These are phyloP conservation scores for Pseudogymnoascus sp. DNA, from an alignment of 2,329 filamentous ascomycete species.

Conservation along the genomic window DNA sequence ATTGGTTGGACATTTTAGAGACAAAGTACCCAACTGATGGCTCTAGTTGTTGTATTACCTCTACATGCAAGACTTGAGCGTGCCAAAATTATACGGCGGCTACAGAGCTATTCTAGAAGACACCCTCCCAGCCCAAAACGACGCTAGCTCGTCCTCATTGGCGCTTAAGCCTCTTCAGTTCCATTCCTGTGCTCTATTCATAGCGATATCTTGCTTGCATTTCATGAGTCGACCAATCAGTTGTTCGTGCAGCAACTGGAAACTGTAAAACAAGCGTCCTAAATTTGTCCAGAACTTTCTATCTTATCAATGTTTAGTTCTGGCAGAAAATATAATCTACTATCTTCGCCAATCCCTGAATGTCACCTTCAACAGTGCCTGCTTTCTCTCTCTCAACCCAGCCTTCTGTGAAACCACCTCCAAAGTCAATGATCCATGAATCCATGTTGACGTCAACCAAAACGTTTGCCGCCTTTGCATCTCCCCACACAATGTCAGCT, in stretches of 20 bases:
- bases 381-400: constrained; percentile 18
- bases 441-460: constrained; percentile 18
- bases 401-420: constrained; percentile 18
- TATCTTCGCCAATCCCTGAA: constrained; percentile 17
- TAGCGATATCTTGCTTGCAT: neutral
- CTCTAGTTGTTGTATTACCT: neutral
- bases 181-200: neutral
- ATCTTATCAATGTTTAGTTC: neutral
- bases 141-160: neutral
- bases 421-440: constrained; percentile 24
- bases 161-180: neutral
- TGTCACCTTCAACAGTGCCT: constrained; percentile 22
- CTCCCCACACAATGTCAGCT: constrained; percentile 21
- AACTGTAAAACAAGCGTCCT: neutral
- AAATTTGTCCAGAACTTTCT: neutral
- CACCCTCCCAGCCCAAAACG: neutral
- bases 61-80: neutral
- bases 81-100: neutral
- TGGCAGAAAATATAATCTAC: constrained; percentile 9
- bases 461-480: constrained; percentile 22
- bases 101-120: neutral
- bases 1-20: neutral
- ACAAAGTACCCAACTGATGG: neutral
- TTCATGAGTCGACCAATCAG: neutral
- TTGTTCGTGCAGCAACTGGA: neutral